phyloP scores from a whole-genome alignment of 169 alveolate genomes.

The Cryptosporidium muris region DNA sequence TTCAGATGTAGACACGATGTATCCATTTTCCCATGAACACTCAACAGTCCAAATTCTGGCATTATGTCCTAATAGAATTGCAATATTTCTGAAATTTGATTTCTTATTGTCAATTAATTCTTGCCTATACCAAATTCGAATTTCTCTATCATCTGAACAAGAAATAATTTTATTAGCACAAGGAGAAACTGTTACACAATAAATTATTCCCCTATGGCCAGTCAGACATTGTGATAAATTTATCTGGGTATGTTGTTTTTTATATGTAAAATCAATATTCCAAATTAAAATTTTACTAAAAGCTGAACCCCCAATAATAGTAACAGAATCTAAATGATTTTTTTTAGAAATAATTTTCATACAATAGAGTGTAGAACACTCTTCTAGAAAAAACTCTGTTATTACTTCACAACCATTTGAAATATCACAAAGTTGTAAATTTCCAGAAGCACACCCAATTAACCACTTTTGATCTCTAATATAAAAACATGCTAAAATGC shows the following conservation, averaged over 20 bases:
- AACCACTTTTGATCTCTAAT: conserved; percentile 28
- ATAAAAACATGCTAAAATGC: conserved; percentile 33
- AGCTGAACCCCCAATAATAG: conserved; percentile 55
- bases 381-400: background rate
- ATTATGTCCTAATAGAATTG: conserved; percentile 16
- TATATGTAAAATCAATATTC: background rate
- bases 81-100: background rate
- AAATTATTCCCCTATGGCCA: conserved; percentile 56
- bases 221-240: conserved; percentile 4
- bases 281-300: conserved; percentile 31
- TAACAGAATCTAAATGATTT: background rate
- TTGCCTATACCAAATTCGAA: conserved; percentile 26
- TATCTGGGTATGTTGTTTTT: background rate
- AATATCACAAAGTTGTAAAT: conserved; percentile 8
- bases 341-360: conserved; percentile 4
- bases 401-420: background rate
- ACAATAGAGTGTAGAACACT: conserved; percentile 33
- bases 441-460: conserved; percentile 41
- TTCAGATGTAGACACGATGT: conserved; percentile 45
- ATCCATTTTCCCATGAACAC: conserved; percentile 27
- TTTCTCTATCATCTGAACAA: conserved; percentile 67
- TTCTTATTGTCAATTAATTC: background rate
- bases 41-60: conserved; percentile 65
- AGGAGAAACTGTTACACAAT: conserved; percentile 5
- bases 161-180: conserved; percentile 10